Base-by-base conservation (phyloP, 2,329 filamentous ascomycete genomes). In the Calonectria honghensis region DNA sequence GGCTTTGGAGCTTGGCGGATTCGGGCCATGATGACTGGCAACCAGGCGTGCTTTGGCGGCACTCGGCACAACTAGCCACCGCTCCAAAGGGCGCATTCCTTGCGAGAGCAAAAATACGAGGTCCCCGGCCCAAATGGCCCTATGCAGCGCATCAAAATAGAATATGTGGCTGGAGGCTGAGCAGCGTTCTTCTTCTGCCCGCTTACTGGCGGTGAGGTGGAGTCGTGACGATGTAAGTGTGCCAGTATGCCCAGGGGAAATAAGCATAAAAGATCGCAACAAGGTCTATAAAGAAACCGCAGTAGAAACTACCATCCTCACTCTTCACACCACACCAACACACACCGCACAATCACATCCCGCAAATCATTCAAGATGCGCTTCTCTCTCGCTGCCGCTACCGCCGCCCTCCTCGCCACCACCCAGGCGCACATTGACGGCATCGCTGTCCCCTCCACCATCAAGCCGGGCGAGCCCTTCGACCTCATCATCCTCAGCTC, bases 391-490 rank as follows among this genome's bases (percentile, higher is more conserved):
- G 68, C 76, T 37, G 73, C 79, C 51, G 79, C 75, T 63, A 64
- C 76, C 57, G 69, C 76, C 50, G 57, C 79, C 65, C 75, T 83
- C 61, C 61, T 79, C 48, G 74, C 75, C 59, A 29, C 79, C n/a
- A 79, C 85, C 64, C 78, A 81, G 51, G 86, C 87, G 72, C 84
- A 85, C 76, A 87, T 89, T 73, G 77, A 77, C 72, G 87, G 87
- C 81, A 85, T 89, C 78, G 79, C 84, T 20, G 82, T 86, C n/a
- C 88, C 88, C 3, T 71, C 81, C 13, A 86, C 83, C 51, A 84
- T 89, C 74, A 80, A 80, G 41, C 84, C 86, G 3, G 86, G 85
- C 75, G 76, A 81, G 35, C 78, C 82, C 52, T 85, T 87, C 80
- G 78, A 82, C 37, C 82, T 85, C 78, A 82, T 82, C 31, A 83